phyloP scores from a whole-genome alignment of 2,329 filamentous ascomycete species.

The Metarhizium rileyi region DNA sequence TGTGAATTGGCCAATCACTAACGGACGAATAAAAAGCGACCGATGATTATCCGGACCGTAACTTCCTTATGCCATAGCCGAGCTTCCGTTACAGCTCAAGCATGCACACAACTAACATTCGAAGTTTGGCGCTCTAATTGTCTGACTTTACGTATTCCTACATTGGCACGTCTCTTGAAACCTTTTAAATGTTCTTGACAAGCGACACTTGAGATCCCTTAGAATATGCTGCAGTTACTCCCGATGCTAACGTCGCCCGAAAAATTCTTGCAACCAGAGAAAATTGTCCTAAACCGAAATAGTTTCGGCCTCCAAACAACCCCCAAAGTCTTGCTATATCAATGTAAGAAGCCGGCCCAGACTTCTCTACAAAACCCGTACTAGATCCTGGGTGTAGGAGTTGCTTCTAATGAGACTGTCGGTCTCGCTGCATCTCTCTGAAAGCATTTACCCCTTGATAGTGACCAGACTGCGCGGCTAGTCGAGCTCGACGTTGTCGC shows the following conservation, averaged over 20 bases:
- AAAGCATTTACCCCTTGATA: constrained; percentile 20
- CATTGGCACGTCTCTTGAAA: neutral
- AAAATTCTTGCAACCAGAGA: neutral
- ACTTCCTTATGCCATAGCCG: neutral
- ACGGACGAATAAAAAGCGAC: constrained; percentile 11
- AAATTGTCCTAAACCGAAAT: neutral
- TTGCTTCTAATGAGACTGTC: neutral
- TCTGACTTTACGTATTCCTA: neutral
- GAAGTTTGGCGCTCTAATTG: too few relatives aligned
- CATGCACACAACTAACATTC: too few relatives aligned
- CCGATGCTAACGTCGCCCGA: too few relatives aligned
- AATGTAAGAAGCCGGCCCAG: neutral
- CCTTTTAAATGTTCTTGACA: neutral
- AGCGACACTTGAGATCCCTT: too few relatives aligned
- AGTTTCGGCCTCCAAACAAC: neutral
- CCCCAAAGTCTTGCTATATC: neutral
- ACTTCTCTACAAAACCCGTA: neutral
- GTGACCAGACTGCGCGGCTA: constrained; percentile 4
- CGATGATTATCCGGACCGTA: constrained; percentile 21
- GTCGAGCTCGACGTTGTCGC: constrained; percentile 3
- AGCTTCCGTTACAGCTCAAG: neutral
- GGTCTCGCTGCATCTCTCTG: constrained; percentile 9
- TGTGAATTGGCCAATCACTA: constrained; percentile 27
- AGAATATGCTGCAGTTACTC: too few relatives aligned
- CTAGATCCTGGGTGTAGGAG: too few relatives aligned